A percentile compares a stretch with the other conserved stretches of the same genome.
Conservation (phyloP, 495 filamentous ascomycete species). For the Xylaria flabelliformis region DNA sequence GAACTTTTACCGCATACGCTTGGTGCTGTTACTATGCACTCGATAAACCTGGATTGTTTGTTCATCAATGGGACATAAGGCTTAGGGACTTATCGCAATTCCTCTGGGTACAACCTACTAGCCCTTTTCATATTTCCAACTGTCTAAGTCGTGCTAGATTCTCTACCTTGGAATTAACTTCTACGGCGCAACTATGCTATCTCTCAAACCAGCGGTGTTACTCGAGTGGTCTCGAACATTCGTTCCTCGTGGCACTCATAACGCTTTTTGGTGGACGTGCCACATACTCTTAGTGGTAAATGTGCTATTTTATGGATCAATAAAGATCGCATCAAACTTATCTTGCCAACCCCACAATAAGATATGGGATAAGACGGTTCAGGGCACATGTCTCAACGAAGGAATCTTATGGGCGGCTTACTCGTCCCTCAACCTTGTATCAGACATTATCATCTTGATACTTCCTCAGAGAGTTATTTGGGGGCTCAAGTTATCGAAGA, state of each 20-base stretch:
- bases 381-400: slow-evolving; percentile 54
- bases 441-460: slow-evolving; percentile 59
- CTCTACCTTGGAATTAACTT: slow-evolving; percentile 30
- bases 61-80: slow-evolving; percentile 30
- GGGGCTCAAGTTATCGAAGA: slow-evolving; percentile 48
- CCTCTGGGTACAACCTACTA: neutral
- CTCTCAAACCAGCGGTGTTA: slow-evolving; percentile 41
- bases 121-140: neutral
- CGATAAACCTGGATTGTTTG: slow-evolving; percentile 6
- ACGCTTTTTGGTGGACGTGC: slow-evolving; percentile 37
- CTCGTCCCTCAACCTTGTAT: slow-evolving; percentile 57
- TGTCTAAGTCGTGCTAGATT: slow-evolving; percentile 26
- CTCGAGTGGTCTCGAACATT: slow-evolving; percentile 41
- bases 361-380: slow-evolving; percentile 43
- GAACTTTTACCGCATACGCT: slow-evolving; percentile 19
- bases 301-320: slow-evolving; percentile 46
- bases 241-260: slow-evolving; percentile 29
- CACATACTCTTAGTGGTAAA: slow-evolving; percentile 48
- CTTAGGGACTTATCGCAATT: slow-evolving; percentile 11
- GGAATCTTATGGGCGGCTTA: slow-evolving; percentile 55
- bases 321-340: slow-evolving; percentile 50
- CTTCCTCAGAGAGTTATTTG: slow-evolving; percentile 57
- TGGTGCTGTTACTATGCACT: slow-evolving; percentile 14
- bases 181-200: slow-evolving; percentile 30
- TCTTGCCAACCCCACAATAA: slow-evolving; percentile 45